Evolutionary conservation across 2,329 filamentous ascomycete genomes (phyloP).

Genomic region (Trichophyton rubrum): DNA sequence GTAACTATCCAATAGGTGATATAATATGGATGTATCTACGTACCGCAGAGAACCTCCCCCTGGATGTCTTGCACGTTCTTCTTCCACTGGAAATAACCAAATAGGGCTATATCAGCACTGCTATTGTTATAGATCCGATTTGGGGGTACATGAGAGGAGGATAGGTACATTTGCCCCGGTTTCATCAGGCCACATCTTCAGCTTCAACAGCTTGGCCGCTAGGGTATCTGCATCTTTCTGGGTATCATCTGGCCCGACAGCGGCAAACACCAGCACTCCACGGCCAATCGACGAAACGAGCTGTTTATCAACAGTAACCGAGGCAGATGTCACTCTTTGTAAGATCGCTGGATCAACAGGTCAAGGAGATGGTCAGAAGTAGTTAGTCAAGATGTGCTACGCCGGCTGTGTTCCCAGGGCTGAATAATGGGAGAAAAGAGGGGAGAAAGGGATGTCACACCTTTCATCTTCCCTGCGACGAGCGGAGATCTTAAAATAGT

Average conservation of each 20-base stretch:
- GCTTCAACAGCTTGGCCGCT: conserved; percentile 74
- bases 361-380: not conserved
- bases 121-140: not conserved
- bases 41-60: conserved; percentile 91
- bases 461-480: not conserved
- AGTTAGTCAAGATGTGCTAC: not conserved
- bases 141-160: not conserved
- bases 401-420: not conserved
- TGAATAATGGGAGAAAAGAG: not conserved
- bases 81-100: conserved; percentile 60
- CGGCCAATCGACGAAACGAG: conserved; percentile 82
- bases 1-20: not conserved
- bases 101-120: not conserved
- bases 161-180: conserved; percentile 49
- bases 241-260: conserved; percentile 80
- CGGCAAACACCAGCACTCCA: conserved; percentile 82
- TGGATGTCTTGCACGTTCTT: conserved; percentile 73
- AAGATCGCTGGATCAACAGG: conserved; percentile 55
- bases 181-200: conserved; percentile 84
- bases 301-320: conserved; percentile 85
- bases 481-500: not conserved
- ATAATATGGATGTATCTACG: conserved; percentile 17
- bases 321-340: conserved; percentile 87
- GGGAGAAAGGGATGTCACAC: not conserved
- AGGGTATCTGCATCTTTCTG: conserved; percentile 74